These are phyloP conservation scores for Metschnikowia proteae DNA, from an alignment of 805 yeast species.

Conservation along the genomic window DNA sequence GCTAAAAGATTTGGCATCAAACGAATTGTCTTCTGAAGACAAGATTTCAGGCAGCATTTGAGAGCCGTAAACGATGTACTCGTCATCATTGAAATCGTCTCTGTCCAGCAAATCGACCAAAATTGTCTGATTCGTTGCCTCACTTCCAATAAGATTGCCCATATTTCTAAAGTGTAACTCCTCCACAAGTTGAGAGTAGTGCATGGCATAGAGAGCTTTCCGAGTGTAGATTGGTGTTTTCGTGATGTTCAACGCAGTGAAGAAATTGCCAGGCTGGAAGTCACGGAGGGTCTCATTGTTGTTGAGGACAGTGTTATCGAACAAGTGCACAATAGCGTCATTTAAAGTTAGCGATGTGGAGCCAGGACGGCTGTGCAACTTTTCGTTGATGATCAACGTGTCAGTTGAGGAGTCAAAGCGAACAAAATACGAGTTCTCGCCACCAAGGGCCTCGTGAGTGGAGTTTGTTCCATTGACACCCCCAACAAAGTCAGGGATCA, in stretches of 20 bases:
- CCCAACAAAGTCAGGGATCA: conserved; percentile 25
- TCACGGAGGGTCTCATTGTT: not conserved
- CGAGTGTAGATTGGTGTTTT: conserved; percentile 30
- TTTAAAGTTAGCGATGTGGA: conserved; percentile 20
- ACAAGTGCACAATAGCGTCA: conserved; percentile 35
- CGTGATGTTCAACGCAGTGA: conserved; percentile 20
- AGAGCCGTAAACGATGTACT: not conserved
- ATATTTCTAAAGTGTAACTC: conserved; percentile 64
- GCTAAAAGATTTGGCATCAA: conserved; percentile 23
- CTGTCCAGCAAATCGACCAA: conserved; percentile 45
- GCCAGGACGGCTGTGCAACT: conserved; percentile 14
- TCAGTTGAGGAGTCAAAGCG: conserved; percentile 9
- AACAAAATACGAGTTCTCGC: conserved; percentile 14
- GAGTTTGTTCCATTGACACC: conserved; percentile 30
- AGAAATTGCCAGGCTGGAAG: conserved; percentile 18
- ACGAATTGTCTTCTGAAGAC: not conserved
- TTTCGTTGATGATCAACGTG: conserved; percentile 20
- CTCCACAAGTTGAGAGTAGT: conserved; percentile 61
- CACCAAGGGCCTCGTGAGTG: conserved; percentile 9
- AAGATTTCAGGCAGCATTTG: not conserved
- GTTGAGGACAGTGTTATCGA: conserved; percentile 14
- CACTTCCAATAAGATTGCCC: conserved; percentile 52
- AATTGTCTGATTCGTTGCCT: conserved; percentile 52
- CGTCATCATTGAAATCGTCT: conserved; percentile 31
- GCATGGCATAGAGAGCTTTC: conserved; percentile 36